Percentiles rank a stretch among this genome's conserved stretches.
Conservation (phyloP, 306 rosid species). For the Morella rubra region DNA sequence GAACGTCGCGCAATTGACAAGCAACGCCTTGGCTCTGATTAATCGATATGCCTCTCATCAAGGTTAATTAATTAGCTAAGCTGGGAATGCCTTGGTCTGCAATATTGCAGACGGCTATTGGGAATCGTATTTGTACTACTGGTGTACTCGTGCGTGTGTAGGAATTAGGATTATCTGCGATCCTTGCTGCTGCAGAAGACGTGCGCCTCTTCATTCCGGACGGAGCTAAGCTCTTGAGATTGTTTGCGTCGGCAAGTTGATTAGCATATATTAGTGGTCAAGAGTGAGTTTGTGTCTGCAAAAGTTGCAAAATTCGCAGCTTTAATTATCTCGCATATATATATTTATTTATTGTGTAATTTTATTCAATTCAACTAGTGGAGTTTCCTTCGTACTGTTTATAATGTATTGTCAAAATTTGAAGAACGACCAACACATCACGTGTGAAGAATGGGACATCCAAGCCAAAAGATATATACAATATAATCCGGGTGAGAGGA, state of each 20-base stretch:
- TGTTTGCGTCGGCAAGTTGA: background rate
- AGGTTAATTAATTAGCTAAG: background rate
- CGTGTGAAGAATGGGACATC: too few relatives aligned
- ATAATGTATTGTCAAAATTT: too few relatives aligned
- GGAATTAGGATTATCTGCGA: too few relatives aligned
- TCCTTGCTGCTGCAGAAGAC: too few relatives aligned
- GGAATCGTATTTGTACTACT: too few relatives aligned
- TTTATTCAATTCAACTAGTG: background rate
- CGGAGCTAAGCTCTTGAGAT: background rate
- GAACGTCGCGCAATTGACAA: conserved; percentile 53
- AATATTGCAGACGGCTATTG: too few relatives aligned
- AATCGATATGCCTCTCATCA: conserved; percentile 46
- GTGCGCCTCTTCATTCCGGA: background rate
- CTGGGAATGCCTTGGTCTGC: background rate
- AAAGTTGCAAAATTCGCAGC: background rate
- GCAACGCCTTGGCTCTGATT: conserved; percentile 78
- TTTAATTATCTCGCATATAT: background rate
- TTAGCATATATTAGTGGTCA: too few relatives aligned
- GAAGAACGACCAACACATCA: too few relatives aligned
- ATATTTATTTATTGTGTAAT: too few relatives aligned
- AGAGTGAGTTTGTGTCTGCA: background rate
- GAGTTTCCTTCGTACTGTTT: background rate
- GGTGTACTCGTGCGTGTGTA: too few relatives aligned
- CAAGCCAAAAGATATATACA: too few relatives aligned
- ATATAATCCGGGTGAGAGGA: too few relatives aligned